Conservation (phyloP, 2,329 filamentous ascomycete genomes). For the Exophiala sideris region DNA sequence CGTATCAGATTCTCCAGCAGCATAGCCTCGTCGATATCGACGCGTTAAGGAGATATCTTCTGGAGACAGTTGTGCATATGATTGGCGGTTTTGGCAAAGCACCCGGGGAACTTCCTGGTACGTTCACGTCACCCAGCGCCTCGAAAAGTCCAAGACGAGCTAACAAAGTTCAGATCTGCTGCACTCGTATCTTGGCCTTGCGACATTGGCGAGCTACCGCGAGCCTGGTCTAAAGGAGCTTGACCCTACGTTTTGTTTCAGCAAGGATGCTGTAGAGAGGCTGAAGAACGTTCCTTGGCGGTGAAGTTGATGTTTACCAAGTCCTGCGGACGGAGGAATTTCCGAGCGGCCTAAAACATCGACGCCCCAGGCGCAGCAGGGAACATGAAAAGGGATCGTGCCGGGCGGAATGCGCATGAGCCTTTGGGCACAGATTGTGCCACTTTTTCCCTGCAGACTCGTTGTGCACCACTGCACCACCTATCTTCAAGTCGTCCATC, state of each 20-base stretch:
- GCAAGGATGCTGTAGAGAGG: constrained; percentile 45
- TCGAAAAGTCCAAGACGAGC: not conserved
- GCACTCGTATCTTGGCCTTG: constrained; percentile 84
- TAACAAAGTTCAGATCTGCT: constrained; percentile 60
- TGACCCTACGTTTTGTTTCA: constrained; percentile 74
- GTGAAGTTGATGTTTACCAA: constrained; percentile 13
- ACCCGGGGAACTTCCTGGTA: constrained; percentile 53
- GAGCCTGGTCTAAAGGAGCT: constrained; percentile 67
- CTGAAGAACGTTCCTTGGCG: constrained; percentile 43
- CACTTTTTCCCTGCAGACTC: too few relatives aligned
- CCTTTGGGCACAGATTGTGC: too few relatives aligned
- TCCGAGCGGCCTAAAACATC: too few relatives aligned
- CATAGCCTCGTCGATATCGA: constrained; percentile 56
- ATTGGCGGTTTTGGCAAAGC: constrained; percentile 82
- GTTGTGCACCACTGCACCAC: too few relatives aligned
- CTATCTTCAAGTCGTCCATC: too few relatives aligned
- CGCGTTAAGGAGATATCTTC: constrained; percentile 71
- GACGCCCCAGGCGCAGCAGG: too few relatives aligned
- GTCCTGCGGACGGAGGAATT: too few relatives aligned
- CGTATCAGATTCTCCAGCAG: constrained; percentile 55
- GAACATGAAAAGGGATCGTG: too few relatives aligned
- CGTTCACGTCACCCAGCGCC: not conserved
- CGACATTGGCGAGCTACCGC: constrained; percentile 69
- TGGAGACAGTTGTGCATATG: constrained; percentile 80
- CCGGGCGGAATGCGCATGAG: too few relatives aligned